phyloP scores from a whole-genome alignment of 257 asterid species.

The Lithospermum erythrorhizon region DNA sequence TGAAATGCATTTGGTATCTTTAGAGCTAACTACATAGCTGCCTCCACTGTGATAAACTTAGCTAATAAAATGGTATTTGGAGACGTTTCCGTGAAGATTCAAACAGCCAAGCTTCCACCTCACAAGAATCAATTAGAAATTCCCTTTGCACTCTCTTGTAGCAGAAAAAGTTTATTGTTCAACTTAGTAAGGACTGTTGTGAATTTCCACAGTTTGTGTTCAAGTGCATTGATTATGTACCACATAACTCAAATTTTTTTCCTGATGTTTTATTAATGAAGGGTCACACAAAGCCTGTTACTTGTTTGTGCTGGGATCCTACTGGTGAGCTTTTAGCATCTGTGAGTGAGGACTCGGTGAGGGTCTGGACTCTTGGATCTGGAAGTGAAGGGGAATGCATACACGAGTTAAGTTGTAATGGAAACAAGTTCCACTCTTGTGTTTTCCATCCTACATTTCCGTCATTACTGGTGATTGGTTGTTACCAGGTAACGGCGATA shows the following conservation, averaged over 20 bases:
- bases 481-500: conserved; percentile 16
- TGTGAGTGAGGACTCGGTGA: conserved; percentile 24
- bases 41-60: too few relatives aligned
- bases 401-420: conserved; percentile 19
- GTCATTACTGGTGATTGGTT: conserved; percentile 20
- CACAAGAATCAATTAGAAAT: too few relatives aligned
- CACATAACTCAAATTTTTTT: too few relatives aligned
- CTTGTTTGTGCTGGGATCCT: conserved; percentile 27
- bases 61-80: too few relatives aligned
- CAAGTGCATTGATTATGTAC: neutral
- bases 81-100: too few relatives aligned
- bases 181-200: neutral
- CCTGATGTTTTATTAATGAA: neutral
- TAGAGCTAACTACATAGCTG: too few relatives aligned
- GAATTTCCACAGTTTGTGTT: neutral
- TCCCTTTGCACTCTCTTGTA: too few relatives aligned
- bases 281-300: conserved; percentile 22
- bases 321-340: conserved; percentile 29
- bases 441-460: conserved; percentile 22
- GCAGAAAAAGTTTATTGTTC: neutral
- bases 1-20: too few relatives aligned
- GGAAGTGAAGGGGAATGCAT: conserved; percentile 19
- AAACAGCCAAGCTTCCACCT: too few relatives aligned
- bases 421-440: conserved; percentile 24
- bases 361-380: conserved; percentile 29